Percentiles rank a stretch among this genome's conserved stretches.
Evolutionary conservation across 2,329 filamentous ascomycete species (phyloP).

Genomic region (Rhinocladiella similis): DNA sequence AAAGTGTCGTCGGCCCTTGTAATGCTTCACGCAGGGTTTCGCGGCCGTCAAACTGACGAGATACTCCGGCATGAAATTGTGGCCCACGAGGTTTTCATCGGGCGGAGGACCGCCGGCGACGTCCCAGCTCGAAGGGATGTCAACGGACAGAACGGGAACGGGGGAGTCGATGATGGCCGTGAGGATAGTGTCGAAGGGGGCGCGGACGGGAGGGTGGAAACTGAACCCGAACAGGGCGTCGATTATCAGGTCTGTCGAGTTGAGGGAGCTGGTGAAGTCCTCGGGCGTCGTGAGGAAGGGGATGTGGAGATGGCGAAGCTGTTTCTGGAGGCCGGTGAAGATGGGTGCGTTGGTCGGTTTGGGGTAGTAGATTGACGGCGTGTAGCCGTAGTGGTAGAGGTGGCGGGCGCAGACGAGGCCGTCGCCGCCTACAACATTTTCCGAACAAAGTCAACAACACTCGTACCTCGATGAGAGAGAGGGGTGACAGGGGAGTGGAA

Average conservation of each 20-base stretch:
- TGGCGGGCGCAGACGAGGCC: constrained; percentile 93
- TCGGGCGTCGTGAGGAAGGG: constrained; percentile 65
- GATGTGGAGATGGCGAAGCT: constrained; percentile 78
- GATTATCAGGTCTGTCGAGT: constrained; percentile 74
- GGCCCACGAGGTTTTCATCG: constrained; percentile 66
- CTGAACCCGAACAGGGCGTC: constrained; percentile 97
- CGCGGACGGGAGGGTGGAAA: constrained; percentile 87
- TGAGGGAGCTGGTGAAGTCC: constrained; percentile 70
- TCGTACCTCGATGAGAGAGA: no score
- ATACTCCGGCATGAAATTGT: constrained; percentile 74
- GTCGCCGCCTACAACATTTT: constrained; percentile 90
- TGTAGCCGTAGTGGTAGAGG: constrained; percentile 87
- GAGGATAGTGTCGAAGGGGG: constrained; percentile 85
- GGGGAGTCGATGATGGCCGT: constrained; percentile 68
- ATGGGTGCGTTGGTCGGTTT: constrained; percentile 89
- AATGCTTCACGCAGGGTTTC: constrained; percentile 83
- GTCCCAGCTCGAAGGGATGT: constrained; percentile 93
- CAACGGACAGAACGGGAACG: constrained; percentile 80
- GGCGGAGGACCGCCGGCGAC: constrained; percentile 87
- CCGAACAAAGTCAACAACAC: no score
- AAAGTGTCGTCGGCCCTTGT: constrained; percentile 79
- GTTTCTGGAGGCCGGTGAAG: constrained; percentile 80
- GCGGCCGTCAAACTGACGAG: constrained; percentile 90
- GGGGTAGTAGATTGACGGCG: constrained; percentile 85
- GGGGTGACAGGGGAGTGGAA: neutral